Evolutionary conservation across 371 early-diverging fungal species (phyloP), one percentile per base, ranked within the genome.

Genomic region (Mortierella polycephala): DNA sequence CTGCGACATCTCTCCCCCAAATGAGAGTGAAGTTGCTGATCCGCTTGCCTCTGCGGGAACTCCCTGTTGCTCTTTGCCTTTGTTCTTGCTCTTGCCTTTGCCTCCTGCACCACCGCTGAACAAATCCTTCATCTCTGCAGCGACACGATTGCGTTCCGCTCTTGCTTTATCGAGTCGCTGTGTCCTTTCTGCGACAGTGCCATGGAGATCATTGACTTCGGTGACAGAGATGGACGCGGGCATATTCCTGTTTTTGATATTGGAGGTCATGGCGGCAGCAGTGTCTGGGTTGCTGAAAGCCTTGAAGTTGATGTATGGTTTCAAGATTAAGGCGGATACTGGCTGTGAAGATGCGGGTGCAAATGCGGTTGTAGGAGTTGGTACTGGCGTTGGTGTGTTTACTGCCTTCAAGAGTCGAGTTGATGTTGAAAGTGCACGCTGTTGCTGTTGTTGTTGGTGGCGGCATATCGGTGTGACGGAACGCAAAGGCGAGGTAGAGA

Each of bases 221-320:
- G 62, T 46, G 11, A 73, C 62, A 8, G 73, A 72, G 65, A 79
- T 72, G 11, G 79, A 63, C 5, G 21, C 54, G 1, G 79, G 79
- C 13, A 79, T 40, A 37, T 79, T 72, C 5, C 79, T 72, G 23
- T 72, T 41, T 41, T 64, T 50, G 61, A 77, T 72, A 51, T 77
- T 77, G 62, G 64, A 54, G 7, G 64, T 50, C 60, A 72, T 77
- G n/a, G 54, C 54, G 1, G 57, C 62, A 0, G 73, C 68, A 3
- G 41, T 39, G n/a, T 77, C 69, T 14, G 71, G 72, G 5, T 62
- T 57, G 10, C 66, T 44, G 39, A 77, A 45, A 13, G 65, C 65
- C 49, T 82, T 82, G 68, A 82, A 81, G 50, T 82, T 72, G 67
- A 82, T 70, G 42, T 57, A 42, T 11, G 82, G 82, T 30, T 73